phyloP scores from a whole-genome alignment of 202 grass and related monocot species.

The Digitaria exilis region DNA sequence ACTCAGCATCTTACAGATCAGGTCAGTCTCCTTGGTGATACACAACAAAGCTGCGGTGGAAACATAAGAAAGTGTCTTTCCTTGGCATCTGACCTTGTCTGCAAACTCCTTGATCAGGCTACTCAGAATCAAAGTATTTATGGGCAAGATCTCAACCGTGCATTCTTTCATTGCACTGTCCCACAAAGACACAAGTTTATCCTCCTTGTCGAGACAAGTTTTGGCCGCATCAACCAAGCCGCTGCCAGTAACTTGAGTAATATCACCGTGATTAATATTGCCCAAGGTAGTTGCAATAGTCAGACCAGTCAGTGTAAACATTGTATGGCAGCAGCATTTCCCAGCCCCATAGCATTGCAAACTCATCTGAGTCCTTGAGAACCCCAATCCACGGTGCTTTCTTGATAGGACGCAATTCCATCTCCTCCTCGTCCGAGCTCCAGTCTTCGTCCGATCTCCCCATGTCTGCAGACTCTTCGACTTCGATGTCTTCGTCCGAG shows the following conservation, averaged over 20 bases:
- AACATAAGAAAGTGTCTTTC: background rate
- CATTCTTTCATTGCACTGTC: background rate
- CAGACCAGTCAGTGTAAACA: background rate
- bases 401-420: background rate
- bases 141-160: background rate
- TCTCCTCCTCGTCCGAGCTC: background rate
- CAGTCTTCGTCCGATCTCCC: background rate
- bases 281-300: background rate
- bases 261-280: background rate
- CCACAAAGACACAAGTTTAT: constrained; percentile 1
- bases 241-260: background rate
- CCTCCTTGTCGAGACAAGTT: background rate
- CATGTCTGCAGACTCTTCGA: no score
- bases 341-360: background rate
- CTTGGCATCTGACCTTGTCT: background rate
- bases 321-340: background rate
- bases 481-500: no score
- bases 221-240: background rate
- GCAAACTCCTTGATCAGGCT: constrained; percentile 5
- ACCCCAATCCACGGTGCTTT: background rate
- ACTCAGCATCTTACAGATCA: background rate
- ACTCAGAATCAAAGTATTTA: background rate
- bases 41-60: background rate
- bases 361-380: background rate
- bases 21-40: constrained; percentile 11